Base-by-base conservation (phyloP, 768 basidiomycete species). In the Lanmaoa rubissima region DNA sequence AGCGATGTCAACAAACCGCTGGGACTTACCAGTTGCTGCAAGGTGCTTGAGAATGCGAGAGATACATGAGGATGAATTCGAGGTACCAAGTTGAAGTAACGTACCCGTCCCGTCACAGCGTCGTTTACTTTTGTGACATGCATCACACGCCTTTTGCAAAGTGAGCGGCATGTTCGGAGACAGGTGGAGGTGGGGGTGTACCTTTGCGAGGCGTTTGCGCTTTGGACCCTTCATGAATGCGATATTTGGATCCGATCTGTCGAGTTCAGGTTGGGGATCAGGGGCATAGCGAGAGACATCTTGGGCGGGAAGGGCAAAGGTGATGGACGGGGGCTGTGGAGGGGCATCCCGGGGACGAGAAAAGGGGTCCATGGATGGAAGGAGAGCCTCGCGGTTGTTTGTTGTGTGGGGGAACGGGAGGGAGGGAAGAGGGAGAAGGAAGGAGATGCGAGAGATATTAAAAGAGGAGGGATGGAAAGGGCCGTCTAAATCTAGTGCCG, bases 71-170 rank as follows among this genome's bases (percentile, higher is more conserved):
- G 19, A 52, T 39, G 49, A n/a, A 45, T 24, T 36, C 3, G 53
- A 58, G 46, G 57, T 17, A 54, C 39, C 24, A 24, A 40, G 45
- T 19, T 31, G 48, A 34, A 52, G 45, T 54, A 48, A 76, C 84
- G 56, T 58, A 87, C 88, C 85, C 58, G 87, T 89, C 34, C 89
- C 89, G 72, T 91, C 89, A 73, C 90, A 92, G 47, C 90, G 83
- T 26, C 90, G 83, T 68, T 92, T 92, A 74, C 84, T 86, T 71
- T 88, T 90, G 69, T 92, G 91, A 69, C 90, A 92, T 51, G 87
- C 86, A 71, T 90, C 87, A 72, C 90, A 92, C 48, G 90, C 80
- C 80, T 82, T 55, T 35, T n/a, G 47, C 48, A 47, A 34, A 11
- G 53, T 70, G 54, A 60, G 46, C 16, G 49, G 39, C 40, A 11